Percentiles rank a stretch among this genome's conserved stretches.
Evolutionary conservation across 2,329 filamentous ascomycete genomes (phyloP).

Genomic region (Cercospora zeae-maydis): DNA sequence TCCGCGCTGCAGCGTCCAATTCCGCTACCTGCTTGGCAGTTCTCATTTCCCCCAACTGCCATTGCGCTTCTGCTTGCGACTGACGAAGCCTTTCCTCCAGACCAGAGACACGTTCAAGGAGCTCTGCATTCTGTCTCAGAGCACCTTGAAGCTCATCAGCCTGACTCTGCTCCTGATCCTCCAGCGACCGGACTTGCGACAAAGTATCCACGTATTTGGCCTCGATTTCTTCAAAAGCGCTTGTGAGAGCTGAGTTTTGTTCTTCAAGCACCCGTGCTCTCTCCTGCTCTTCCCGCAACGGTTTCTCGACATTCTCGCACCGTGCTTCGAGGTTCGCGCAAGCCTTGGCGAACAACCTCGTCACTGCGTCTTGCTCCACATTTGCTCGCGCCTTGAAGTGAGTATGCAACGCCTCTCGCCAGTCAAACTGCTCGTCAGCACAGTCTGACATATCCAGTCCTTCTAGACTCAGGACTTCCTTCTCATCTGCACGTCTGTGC

Average conservation of each 20-base stretch:
- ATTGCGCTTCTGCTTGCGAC: slow-evolving; percentile 32
- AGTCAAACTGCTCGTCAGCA: slow-evolving; percentile 37
- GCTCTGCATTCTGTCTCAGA: slow-evolving; percentile 43
- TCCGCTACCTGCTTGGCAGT: slow-evolving; percentile 45
- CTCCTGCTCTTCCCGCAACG: slow-evolving; percentile 47
- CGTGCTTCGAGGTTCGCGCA: slow-evolving; percentile 56
- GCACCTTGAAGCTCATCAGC: slow-evolving; percentile 38
- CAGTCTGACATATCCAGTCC: not conserved
- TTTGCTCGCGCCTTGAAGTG: slow-evolving; percentile 45
- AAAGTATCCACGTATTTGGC: slow-evolving; percentile 38
- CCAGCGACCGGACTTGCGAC: slow-evolving; percentile 39
- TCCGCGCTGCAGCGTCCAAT: slow-evolving; percentile 41
- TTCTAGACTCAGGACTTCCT: slow-evolving; percentile 12
- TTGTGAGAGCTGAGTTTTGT: slow-evolving; percentile 38
- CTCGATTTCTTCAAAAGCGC: slow-evolving; percentile 39
- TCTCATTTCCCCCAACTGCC: slow-evolving; percentile 39
- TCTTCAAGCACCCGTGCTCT: slow-evolving; percentile 37
- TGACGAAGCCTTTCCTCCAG: slow-evolving; percentile 32
- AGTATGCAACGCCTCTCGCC: slow-evolving; percentile 47
- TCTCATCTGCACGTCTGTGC: slow-evolving; percentile 16
- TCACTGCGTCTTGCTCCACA: slow-evolving; percentile 46
- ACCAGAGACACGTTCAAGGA: slow-evolving; percentile 41
- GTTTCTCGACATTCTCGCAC: slow-evolving; percentile 54
- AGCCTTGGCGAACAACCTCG: slow-evolving; percentile 50
- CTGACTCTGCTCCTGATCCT: slow-evolving; percentile 41